Percentiles rank a stretch among this genome's conserved stretches.
Conservation (phyloP, 1,284 basidiomycete genomes). For the Coriolopsis trogii region DNA sequence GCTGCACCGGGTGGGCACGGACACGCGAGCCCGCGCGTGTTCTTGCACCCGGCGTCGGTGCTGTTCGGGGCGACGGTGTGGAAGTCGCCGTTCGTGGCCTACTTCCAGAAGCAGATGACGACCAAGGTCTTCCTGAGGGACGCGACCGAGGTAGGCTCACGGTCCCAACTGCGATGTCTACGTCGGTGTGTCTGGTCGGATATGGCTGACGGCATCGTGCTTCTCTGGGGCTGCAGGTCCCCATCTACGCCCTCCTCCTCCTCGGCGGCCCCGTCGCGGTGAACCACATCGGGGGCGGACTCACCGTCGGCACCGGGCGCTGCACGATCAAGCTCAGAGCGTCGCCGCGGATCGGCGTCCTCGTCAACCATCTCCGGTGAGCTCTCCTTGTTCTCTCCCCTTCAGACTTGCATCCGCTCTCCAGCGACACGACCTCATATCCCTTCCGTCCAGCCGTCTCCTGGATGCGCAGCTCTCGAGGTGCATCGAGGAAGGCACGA, state of each 20-base stretch:
- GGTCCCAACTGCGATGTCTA: background rate
- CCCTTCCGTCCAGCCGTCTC: conserved; percentile 53
- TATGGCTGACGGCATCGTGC: background rate
- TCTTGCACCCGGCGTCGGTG: conserved; percentile 85
- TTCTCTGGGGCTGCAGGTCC: conserved; percentile 54
- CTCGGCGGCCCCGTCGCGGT: conserved; percentile 84
- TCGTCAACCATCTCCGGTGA: conserved; percentile 88
- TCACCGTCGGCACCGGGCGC: conserved; percentile 63
- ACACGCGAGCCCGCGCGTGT: conserved; percentile 51
- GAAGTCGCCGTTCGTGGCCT: conserved; percentile 80
- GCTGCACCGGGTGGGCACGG: background rate
- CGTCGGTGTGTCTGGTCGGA: background rate
- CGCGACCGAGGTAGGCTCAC: conserved; percentile 84
- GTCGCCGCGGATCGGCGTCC: conserved; percentile 86
- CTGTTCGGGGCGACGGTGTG: conserved; percentile 77
- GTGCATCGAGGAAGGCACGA: conserved; percentile 55
- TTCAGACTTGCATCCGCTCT: conserved; percentile 2
- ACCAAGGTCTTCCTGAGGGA: conserved; percentile 87
- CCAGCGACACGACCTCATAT: no score
- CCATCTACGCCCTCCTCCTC: conserved; percentile 81
- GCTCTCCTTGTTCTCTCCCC: conserved; percentile 21
- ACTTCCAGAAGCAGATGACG: conserved; percentile 85
- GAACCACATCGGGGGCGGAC: conserved; percentile 77
- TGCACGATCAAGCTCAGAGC: conserved; percentile 71
- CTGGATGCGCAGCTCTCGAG: conserved; percentile 71